These are phyloP conservation scores for Wickerhamiella brachini DNA, from an alignment of 805 yeast species.

Conservation along the genomic window DNA sequence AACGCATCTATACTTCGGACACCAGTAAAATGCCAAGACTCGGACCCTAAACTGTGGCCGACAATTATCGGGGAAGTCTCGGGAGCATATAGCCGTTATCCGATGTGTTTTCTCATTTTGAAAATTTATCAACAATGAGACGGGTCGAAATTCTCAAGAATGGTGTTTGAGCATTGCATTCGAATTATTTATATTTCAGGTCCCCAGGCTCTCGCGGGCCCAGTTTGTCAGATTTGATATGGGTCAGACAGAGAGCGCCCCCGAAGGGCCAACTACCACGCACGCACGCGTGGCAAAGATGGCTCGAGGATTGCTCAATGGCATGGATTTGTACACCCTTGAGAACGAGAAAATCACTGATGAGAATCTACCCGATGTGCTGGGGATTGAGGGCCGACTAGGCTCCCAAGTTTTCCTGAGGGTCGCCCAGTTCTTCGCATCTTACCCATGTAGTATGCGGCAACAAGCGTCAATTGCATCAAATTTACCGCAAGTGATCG, in stretches of 20 bases:
- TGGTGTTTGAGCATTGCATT: too few relatives aligned
- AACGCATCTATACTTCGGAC: too few relatives aligned
- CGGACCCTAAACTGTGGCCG: too few relatives aligned
- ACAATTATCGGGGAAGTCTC: too few relatives aligned
- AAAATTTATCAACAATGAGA: too few relatives aligned
- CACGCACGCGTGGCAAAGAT: neutral
- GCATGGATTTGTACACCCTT: neutral
- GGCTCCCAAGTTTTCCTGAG: conserved; percentile 10
- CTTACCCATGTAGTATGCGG: conserved; percentile 1
- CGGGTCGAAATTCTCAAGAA: too few relatives aligned
- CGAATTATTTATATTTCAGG: too few relatives aligned
- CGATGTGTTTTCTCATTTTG: too few relatives aligned
- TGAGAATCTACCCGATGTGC: conserved; percentile 1
- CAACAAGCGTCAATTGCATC: neutral
- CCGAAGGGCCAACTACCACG: neutral
- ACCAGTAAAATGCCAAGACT: too few relatives aligned
- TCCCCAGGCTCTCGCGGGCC: too few relatives aligned
- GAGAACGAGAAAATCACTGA: neutral
- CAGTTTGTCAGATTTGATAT: neutral
- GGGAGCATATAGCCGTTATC: too few relatives aligned
- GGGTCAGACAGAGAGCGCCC: neutral
- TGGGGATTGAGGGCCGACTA: conserved; percentile 5
- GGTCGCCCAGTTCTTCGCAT: conserved; percentile 10
- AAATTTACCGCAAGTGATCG: conserved; percentile 6
- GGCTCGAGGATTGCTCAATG: neutral